Conservation (phyloP, 345 rosid species). For the Eucalyptus victrix region DNA sequence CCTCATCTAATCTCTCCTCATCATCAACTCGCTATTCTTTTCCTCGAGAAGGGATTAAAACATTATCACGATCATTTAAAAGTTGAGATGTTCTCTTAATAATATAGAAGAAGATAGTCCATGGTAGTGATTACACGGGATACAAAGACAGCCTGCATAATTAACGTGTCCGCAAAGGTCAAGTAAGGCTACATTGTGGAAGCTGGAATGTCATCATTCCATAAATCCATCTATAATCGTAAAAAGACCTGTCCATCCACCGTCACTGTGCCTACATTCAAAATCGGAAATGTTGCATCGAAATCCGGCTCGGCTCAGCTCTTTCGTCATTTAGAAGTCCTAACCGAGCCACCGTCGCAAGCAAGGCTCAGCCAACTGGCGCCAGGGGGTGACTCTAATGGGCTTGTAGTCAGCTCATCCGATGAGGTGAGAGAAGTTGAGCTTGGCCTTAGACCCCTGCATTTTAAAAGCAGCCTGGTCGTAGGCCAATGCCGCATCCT, state of each 20-base stretch:
- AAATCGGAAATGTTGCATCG: not conserved
- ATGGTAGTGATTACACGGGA: not conserved
- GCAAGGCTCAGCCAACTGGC: conserved; percentile 6
- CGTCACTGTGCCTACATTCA: not conserved
- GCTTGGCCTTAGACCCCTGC: conserved; percentile 23
- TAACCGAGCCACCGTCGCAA: not conserved
- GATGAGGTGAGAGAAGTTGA: conserved; percentile 21
- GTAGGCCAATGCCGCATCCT: not conserved
- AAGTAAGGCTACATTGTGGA: not conserved
- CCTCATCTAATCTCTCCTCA: not conserved
- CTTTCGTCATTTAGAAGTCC: not conserved
- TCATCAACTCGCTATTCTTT: too few relatives aligned
- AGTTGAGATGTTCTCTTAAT: not conserved
- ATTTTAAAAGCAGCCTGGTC: not conserved
- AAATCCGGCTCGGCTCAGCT: not conserved
- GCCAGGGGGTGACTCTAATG: conserved; percentile 8
- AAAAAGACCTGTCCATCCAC: not conserved
- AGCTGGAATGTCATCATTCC: not conserved
- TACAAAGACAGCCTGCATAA: not conserved
- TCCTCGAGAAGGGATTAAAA: not conserved
- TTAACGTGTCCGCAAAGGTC: not conserved
- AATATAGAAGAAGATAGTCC: not conserved
- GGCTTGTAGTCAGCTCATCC: conserved; percentile 16
- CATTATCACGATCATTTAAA: not conserved
- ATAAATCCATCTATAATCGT: not conserved